Evolutionary conservation across 1,284 basidiomycete species (phyloP).

Genomic region (Polyporus tsugae): DNA sequence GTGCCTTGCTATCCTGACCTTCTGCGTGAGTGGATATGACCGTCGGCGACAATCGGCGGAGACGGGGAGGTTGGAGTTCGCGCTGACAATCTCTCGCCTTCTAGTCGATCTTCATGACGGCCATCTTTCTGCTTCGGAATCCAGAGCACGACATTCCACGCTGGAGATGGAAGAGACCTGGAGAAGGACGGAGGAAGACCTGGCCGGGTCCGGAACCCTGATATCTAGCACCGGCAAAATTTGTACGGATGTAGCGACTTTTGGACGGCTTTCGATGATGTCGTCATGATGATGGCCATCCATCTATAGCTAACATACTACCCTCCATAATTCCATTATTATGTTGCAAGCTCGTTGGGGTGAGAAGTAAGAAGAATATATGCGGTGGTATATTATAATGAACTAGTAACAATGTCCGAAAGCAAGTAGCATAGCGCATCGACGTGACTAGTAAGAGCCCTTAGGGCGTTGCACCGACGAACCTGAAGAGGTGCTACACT

Average conservation of each 20-base stretch:
- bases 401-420: constrained; percentile 15
- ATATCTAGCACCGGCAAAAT: background rate
- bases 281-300: background rate
- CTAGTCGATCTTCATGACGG: constrained; percentile 37
- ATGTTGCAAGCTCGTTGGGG: background rate
- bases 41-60: background rate
- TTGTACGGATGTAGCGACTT: background rate
- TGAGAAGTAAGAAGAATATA: background rate
- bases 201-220: background rate
- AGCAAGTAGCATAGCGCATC: background rate
- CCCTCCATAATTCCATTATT: background rate
- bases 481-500: constrained; percentile 64
- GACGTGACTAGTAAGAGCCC: background rate
- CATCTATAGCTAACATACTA: background rate
- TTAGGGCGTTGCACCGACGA: constrained; percentile 51
- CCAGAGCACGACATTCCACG: constrained; percentile 31
- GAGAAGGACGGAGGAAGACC: constrained; percentile 12
- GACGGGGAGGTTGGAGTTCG: background rate
- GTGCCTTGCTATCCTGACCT: constrained; percentile 35
- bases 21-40: constrained; percentile 27
- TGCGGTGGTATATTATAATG: constrained; percentile 12
- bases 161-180: constrained; percentile 22
- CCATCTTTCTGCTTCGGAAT: constrained; percentile 34
- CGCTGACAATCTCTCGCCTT: background rate
- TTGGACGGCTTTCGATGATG: background rate